Percentiles rank a stretch among this genome's conserved stretches.
phyloP scores from a whole-genome alignment of 805 yeast genomes.

The Kluyveromyces aestuarii region DNA sequence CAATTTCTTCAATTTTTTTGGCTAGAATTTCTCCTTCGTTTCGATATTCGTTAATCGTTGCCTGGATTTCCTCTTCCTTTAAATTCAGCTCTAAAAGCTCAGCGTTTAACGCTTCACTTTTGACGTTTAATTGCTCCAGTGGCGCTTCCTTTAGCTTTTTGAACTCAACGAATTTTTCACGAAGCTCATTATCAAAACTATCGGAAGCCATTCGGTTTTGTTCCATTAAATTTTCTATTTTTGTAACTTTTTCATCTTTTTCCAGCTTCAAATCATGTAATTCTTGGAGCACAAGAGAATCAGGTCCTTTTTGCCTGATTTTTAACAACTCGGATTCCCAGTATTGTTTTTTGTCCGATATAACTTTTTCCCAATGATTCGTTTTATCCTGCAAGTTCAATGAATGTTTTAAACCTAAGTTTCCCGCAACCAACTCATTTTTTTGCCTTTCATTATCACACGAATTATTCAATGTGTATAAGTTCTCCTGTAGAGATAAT shows the following conservation, averaged over 20 bases:
- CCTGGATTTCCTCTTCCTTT: conserved; percentile 12
- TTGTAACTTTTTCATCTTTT: conserved; percentile 11
- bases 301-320: conserved; percentile 23
- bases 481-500: conserved; percentile 9
- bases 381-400: conserved; percentile 17
- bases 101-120: conserved; percentile 10
- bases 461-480: conserved; percentile 14
- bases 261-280: conserved; percentile 21
- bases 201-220: conserved; percentile 9
- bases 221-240: conserved; percentile 7
- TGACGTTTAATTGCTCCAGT: conserved; percentile 13
- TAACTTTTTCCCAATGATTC: conserved; percentile 13
- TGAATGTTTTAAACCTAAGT: conserved; percentile 15
- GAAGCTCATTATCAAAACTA: conserved; percentile 8
- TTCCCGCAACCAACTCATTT: conserved; percentile 14
- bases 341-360: conserved; percentile 9
- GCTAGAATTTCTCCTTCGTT: conserved; percentile 8
- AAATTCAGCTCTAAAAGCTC: conserved; percentile 7
- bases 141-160: conserved; percentile 16
- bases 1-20: conserved; percentile 8
- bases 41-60: conserved; percentile 15
- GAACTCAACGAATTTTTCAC: conserved; percentile 17
- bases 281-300: conserved; percentile 22
- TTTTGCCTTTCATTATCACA: conserved; percentile 10
- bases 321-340: conserved; percentile 18